Percentiles rank a stretch among this genome's conserved stretches.
These are phyloP conservation scores for Ceratobasidium sp. DNA, from an alignment of 1,284 basidiomycete genomes.

Conservation along the genomic window DNA sequence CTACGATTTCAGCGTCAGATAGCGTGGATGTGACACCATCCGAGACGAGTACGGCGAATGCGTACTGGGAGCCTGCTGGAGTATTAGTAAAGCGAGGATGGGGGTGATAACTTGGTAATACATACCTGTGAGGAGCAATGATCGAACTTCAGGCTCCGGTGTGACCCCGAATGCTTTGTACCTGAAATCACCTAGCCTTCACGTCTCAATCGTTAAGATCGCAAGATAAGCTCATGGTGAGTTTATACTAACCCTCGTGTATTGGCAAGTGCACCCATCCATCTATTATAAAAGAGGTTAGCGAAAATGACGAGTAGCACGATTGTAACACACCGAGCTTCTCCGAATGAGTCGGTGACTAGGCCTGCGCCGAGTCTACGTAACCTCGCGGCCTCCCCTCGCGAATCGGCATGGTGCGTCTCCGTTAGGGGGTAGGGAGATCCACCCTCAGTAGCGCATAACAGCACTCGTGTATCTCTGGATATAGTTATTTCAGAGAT, in stretches of 20 bases:
- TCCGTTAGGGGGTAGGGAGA: constrained; percentile 86
- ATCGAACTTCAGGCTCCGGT: constrained; percentile 92
- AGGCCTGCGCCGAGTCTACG: constrained; percentile 90
- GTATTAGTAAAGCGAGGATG: not conserved
- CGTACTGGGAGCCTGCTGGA: constrained; percentile 75
- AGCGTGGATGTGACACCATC: constrained; percentile 93
- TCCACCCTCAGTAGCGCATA: constrained; percentile 82
- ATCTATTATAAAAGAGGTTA: constrained; percentile 63
- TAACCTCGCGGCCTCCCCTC: constrained; percentile 85
- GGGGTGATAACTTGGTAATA: constrained; percentile 27
- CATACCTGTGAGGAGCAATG: constrained; percentile 81
- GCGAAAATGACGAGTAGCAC: too few relatives aligned
- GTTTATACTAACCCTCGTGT: constrained; percentile 78
- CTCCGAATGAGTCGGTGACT: constrained; percentile 96
- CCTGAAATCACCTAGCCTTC: constrained; percentile 88
- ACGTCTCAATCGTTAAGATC: constrained; percentile 25
- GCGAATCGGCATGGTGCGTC: constrained; percentile 92
- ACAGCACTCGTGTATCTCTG: constrained; percentile 90
- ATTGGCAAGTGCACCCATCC: constrained; percentile 97
- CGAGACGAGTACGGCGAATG: constrained; percentile 84
- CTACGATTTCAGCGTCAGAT: constrained; percentile 95
- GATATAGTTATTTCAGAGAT: constrained; percentile 30
- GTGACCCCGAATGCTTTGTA: constrained; percentile 95
- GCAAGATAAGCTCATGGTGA: constrained; percentile 33
- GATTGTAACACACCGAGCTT: constrained; percentile 75